These are phyloP conservation scores for Lobosporangium transversale DNA, from an alignment of 192 early-diverging fungal species.

Conservation along the genomic window DNA sequence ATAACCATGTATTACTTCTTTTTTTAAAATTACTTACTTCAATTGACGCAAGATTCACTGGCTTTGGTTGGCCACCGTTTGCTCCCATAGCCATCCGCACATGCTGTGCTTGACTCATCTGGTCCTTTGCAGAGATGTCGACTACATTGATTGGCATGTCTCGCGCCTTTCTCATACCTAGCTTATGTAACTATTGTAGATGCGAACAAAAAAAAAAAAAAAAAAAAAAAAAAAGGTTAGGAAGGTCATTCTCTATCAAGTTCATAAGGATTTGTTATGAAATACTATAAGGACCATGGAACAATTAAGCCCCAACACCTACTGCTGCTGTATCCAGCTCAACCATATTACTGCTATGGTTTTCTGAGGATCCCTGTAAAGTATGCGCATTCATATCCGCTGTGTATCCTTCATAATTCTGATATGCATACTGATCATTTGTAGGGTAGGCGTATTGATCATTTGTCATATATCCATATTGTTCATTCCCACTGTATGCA, in stretches of 20 bases:
- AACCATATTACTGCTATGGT: conserved; percentile 15
- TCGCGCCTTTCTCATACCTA: conserved; percentile 41
- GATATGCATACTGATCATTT: conserved; percentile 23
- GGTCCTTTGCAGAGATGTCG: conserved; percentile 40
- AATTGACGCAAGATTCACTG: conserved; percentile 39
- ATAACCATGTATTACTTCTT: not conserved
- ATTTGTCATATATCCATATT: conserved; percentile 38
- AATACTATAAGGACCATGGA: no score
- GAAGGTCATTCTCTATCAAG: no score
- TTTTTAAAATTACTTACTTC: conserved; percentile 12
- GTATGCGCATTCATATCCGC: no score
- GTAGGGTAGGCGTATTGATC: conserved; percentile 34
- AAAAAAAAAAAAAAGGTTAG: no score
- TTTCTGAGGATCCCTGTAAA: no score
- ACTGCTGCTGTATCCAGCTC: conserved; percentile 29
- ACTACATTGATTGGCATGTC: conserved; percentile 40
- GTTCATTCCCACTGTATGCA: conserved; percentile 44
- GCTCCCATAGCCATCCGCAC: conserved; percentile 18
- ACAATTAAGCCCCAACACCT: no score
- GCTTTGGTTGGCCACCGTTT: conserved; percentile 21
- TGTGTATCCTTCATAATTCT: conserved; percentile 10
- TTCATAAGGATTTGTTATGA: no score
- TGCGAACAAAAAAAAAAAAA: not conserved
- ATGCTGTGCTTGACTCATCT: conserved; percentile 42
- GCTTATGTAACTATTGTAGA: conserved; percentile 19